phyloP scores from a whole-genome alignment of 1,284 basidiomycete species.

The Lignosus rhinocerotis region DNA sequence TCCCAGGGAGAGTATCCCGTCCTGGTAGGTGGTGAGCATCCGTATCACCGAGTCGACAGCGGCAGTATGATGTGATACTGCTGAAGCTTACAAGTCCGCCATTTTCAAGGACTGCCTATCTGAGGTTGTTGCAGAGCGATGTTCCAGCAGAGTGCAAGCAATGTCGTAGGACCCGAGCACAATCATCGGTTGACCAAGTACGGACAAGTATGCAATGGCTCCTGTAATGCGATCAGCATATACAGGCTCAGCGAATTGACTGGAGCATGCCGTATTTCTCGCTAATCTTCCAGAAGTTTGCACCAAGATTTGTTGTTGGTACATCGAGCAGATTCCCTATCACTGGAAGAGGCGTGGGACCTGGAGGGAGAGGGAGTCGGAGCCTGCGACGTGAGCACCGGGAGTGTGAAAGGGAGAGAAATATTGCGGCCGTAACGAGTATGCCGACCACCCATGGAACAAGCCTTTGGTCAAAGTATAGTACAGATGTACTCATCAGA shows the following conservation, averaged over 20 bases:
- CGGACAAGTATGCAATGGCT: slow-evolving; percentile 17
- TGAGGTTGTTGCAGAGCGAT: slow-evolving; percentile 17
- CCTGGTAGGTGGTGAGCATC: background rate
- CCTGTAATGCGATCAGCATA: slow-evolving; percentile 1
- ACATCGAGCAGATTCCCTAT: slow-evolving; percentile 24
- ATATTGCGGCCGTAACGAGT: no score
- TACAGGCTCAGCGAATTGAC: no score
- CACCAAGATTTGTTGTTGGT: slow-evolving; percentile 13
- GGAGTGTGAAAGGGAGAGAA: no score
- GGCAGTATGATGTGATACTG: no score
- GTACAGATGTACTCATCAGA: no score
- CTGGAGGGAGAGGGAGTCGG: slow-evolving; percentile 13
- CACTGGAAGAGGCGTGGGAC: slow-evolving; percentile 12
- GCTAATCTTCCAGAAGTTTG: slow-evolving; percentile 12
- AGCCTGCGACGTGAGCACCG: background rate
- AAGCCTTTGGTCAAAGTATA: no score
- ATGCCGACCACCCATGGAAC: no score
- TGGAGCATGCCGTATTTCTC: slow-evolving; percentile 20
- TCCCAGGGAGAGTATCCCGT: slow-evolving; percentile 11
- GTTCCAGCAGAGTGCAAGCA: slow-evolving; percentile 21
- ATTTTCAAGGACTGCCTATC: slow-evolving; percentile 10
- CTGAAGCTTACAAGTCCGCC: slow-evolving; percentile 14
- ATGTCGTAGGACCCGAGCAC: slow-evolving; percentile 23
- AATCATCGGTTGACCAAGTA: slow-evolving; percentile 15
- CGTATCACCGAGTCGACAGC: no score